A percentile compares a stretch with the other conserved stretches of the same genome.
These are phyloP conservation scores for Mariannaea sp. DNA, from an alignment of 2,329 filamentous ascomycete genomes.

Conservation along the genomic window DNA sequence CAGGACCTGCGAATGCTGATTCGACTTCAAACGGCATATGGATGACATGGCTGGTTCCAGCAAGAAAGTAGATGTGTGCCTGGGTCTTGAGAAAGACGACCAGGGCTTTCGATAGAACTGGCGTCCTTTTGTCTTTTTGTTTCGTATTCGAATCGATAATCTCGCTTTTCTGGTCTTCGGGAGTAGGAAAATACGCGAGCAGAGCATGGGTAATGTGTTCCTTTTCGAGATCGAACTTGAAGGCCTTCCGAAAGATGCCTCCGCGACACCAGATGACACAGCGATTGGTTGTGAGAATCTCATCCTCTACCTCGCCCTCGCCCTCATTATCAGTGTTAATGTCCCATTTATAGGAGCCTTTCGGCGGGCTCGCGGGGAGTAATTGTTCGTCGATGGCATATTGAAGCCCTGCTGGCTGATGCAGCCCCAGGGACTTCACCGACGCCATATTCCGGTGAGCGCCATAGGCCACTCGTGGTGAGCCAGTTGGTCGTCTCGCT, in stretches of 20 bases:
- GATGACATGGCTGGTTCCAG: constrained; percentile 84
- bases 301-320: constrained; percentile 66
- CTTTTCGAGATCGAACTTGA: constrained; percentile 84
- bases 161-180: constrained; percentile 44
- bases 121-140: constrained; percentile 24
- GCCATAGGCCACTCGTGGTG: constrained; percentile 40
- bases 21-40: constrained; percentile 96
- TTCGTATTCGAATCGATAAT: constrained; percentile 16
- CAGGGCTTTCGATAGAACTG: constrained; percentile 66
- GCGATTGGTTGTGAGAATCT: constrained; percentile 74
- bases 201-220: constrained; percentile 86
- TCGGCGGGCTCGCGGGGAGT: constrained; percentile 68
- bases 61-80: constrained; percentile 89
- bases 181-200: constrained; percentile 77
- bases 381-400: constrained; percentile 84
- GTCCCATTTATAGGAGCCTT: constrained; percentile 77
- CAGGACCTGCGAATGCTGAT: constrained; percentile 78
- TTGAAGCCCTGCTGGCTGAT: constrained; percentile 81
- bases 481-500: neutral
- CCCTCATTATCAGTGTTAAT: constrained; percentile 53
- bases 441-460: constrained; percentile 71
- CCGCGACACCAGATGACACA: constrained; percentile 90
- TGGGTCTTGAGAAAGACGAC: constrained; percentile 93
- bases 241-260: constrained; percentile 81
- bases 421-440: constrained; percentile 87